Base-by-base conservation (phyloP, 1,284 basidiomycete genomes). In the Marasmius fiardii region DNA sequence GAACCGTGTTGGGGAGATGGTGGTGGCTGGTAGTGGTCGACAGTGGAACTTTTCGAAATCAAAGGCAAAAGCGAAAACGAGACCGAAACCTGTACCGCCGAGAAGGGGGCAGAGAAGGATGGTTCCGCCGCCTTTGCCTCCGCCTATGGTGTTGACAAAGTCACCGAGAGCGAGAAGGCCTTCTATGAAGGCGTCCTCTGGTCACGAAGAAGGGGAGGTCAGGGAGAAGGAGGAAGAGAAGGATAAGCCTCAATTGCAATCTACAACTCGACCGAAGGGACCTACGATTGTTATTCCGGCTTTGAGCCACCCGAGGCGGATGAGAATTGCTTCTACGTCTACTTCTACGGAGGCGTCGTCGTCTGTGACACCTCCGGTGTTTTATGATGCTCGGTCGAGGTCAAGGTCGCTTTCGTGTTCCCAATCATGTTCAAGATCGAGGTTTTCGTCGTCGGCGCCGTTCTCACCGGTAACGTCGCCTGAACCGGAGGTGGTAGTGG, bases 141-240 rank as follows among this genome's bases (percentile, higher is more conserved):
- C 56, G 21, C 59, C 61, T 14, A 56, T 58, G 48, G 54, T 60
- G 3, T 57, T 61, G 3, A 60, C 58, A 14, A 63, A 62, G 43
- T 58, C 60, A 28, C 43, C 58, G 18, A 59, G 64, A 10, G 41
- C 52, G 4, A 63, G 64, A 7, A 61, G 62, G 43, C 61, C 61
- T 26, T 57, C 62, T 4, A 57, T 53, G 12, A 56, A 52, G 26
- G 35, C 28, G 12, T 11, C 24, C 37, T 35, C 37, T n/a, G n/a
- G n/a, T 12, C 20, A 51, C 18, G 53, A 53, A 43, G 28, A 43
- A 11, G 21, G 23, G 4, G 24, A 34, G 20, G 34, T 34, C 34
- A n/a, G 16, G 39, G 39, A 41, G 11, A 16, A 16, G 16, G 39
- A 39, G 37, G 5, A 20, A 20, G 37, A 39, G 37, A 39, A 14